A percentile compares a stretch with the other conserved stretches of the same genome.
phyloP scores from a whole-genome alignment of 2,329 filamentous ascomycete genomes.

The Botrytis fragariae region DNA sequence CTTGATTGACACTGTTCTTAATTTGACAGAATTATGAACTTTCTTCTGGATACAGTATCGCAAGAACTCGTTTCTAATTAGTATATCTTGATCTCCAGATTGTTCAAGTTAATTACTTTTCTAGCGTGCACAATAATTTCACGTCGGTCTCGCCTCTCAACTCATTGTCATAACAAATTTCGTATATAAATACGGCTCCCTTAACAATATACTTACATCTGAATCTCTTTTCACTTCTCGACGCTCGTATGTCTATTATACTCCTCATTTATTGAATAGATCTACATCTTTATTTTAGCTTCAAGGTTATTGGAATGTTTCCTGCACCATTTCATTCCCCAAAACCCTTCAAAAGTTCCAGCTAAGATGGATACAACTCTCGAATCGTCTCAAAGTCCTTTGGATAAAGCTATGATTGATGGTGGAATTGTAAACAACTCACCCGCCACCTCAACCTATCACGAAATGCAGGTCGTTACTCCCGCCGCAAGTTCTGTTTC shows the following conservation, averaged over 20 bases:
- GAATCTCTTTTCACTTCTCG: background rate
- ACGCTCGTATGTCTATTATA: background rate
- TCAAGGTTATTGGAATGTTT: background rate
- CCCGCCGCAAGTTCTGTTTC: background rate
- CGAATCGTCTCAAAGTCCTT: background rate
- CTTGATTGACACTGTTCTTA: background rate
- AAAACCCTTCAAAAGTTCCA: background rate
- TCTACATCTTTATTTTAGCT: background rate
- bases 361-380: background rate
- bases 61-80: background rate
- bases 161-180: background rate
- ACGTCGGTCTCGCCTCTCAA: background rate
- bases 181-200: background rate
- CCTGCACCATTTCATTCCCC: background rate
- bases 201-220: background rate
- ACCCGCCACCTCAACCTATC: background rate
- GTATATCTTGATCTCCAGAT: background rate
- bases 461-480: background rate
- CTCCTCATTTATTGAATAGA: background rate
- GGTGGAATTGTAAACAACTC: rapidly evolving
- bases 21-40: background rate
- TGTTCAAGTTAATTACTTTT: rapidly evolving
- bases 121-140: background rate
- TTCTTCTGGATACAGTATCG: background rate
- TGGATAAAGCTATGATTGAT: background rate